Percentiles rank a stretch among this genome's conserved stretches.
These are phyloP conservation scores for Aspergillus flavus DNA, from an alignment of 2,329 filamentous ascomycete species.

Conservation along the genomic window DNA sequence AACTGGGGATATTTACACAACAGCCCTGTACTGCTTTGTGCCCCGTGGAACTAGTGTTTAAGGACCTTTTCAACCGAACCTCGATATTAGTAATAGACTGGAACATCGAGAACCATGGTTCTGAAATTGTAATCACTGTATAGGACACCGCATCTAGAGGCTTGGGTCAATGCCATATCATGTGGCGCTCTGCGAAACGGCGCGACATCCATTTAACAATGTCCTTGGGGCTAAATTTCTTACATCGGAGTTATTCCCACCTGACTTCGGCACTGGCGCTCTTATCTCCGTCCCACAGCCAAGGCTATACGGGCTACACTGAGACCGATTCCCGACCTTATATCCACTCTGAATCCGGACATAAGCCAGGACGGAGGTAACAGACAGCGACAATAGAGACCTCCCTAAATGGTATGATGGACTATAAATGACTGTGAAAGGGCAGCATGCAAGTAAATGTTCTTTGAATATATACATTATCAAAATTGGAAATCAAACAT, in stretches of 20 bases:
- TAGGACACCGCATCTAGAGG: no score
- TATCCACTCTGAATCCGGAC: neutral
- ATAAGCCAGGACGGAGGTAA: neutral
- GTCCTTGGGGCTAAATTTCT: neutral
- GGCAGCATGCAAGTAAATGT: neutral
- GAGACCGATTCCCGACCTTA: neutral
- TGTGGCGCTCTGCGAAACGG: no score
- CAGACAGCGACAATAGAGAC: neutral
- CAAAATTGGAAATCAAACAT: neutral
- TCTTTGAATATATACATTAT: neutral
- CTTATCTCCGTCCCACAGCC: neutral
- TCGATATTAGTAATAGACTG: no score
- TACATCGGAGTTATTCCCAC: neutral
- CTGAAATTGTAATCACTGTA: no score
- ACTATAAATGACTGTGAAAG: neutral
- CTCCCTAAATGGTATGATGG: neutral
- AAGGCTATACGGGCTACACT: neutral
- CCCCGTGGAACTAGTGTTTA: no score
- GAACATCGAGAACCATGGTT: no score
- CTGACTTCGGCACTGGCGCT: neutral
- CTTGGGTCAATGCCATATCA: no score
- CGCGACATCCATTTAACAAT: no score
- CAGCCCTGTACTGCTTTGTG: no score
- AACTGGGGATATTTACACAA: no score
- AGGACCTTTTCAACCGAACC: no score